phyloP scores from a whole-genome alignment of 2,329 filamentous ascomycete species.

The Diaporthe capsici region DNA sequence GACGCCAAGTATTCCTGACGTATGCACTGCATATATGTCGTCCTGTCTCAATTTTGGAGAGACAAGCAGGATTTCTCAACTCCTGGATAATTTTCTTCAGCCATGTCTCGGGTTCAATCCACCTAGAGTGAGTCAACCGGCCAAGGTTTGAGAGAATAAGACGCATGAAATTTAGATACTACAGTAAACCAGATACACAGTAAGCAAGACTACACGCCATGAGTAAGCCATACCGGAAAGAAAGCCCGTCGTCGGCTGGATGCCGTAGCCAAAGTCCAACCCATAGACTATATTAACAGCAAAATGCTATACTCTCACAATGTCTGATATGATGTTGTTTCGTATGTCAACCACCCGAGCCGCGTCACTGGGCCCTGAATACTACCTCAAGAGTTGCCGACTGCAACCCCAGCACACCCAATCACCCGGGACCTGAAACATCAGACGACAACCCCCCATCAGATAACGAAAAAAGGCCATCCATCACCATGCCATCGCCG shows the following conservation, averaged over 20 bases:
- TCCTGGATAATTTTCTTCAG: too few relatives aligned
- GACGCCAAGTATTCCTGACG: not conserved
- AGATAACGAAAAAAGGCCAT: not conserved
- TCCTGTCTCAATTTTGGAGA: not conserved
- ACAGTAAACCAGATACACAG: not conserved
- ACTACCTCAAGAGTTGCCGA: not conserved
- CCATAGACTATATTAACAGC: not conserved
- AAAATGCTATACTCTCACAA: not conserved
- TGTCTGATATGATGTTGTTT: not conserved
- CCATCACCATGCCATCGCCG: slow-evolving; percentile 14
- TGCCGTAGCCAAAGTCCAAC: not conserved
- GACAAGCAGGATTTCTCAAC: not conserved
- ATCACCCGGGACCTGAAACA: slow-evolving; percentile 17
- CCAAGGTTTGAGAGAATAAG: too few relatives aligned
- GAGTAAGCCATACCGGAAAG: not conserved
- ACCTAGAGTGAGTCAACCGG: not conserved
- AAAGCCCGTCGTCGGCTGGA: not conserved
- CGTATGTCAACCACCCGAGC: not conserved
- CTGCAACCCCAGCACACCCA: slow-evolving; percentile 7
- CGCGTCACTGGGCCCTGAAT: slow-evolving; percentile 23
- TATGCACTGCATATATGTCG: not conserved
- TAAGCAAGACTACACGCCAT: not conserved
- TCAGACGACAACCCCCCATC: slow-evolving; percentile 16
- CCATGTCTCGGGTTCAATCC: not conserved
- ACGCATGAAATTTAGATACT: not conserved